These are phyloP conservation scores for Lactifluus volemus DNA, from an alignment of 768 basidiomycete species.

Conservation along the genomic window DNA sequence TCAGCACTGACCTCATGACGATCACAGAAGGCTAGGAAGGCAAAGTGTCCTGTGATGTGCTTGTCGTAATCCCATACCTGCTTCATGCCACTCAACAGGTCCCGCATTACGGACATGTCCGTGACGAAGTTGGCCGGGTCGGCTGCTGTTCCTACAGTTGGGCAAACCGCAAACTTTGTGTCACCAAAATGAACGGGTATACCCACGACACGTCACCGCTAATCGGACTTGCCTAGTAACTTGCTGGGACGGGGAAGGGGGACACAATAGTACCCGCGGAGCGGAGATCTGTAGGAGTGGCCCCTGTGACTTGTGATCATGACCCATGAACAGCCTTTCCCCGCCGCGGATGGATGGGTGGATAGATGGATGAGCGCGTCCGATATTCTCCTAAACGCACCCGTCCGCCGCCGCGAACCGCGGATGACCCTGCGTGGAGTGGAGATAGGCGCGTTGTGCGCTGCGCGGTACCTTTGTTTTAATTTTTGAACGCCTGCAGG, in stretches of 20 bases:
- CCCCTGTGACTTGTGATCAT: too few species aligned
- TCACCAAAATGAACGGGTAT: not conserved
- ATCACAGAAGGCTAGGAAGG: not conserved
- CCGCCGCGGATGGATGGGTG: too few species aligned
- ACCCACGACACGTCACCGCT: not conserved
- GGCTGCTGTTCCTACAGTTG: not conserved
- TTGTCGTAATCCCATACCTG: not conserved
- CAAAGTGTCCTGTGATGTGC: not conserved
- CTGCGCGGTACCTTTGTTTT: too few species aligned
- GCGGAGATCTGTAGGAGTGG: too few species aligned
- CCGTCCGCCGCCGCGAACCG: too few species aligned
- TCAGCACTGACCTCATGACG: not conserved
- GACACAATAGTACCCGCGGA: not conserved
- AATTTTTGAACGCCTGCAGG: too few species aligned
- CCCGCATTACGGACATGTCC: not conserved
- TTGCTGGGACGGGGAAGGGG: not conserved
- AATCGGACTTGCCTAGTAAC: not conserved
- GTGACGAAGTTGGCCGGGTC: not conserved
- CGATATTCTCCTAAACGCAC: too few species aligned
- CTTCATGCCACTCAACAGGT: not conserved
- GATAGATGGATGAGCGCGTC: too few species aligned
- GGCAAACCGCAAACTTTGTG: not conserved
- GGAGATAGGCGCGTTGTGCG: too few species aligned
- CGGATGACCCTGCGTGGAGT: too few species aligned
- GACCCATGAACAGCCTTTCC: too few species aligned